Conservation (phyloP, 2,329 filamentous ascomycete species). For the Rutstroemia sydowiana region DNA sequence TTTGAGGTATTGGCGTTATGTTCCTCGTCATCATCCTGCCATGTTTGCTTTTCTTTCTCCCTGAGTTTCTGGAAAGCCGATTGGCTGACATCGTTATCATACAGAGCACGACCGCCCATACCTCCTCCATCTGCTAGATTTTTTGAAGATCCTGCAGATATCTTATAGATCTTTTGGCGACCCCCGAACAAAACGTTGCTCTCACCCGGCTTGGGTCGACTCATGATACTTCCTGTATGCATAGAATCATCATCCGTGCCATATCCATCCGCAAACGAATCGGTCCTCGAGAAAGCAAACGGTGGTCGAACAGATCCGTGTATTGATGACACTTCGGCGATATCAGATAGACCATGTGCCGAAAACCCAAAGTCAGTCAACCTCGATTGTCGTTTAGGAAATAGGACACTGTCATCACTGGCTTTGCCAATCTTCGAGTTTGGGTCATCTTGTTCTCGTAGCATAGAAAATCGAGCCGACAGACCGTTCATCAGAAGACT, state of each 20-base stretch:
- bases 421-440: slow-evolving; percentile 85
- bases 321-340: slow-evolving; percentile 84
- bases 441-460: slow-evolving; percentile 89
- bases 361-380: slow-evolving; percentile 55
- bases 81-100: slow-evolving; percentile 77
- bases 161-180: slow-evolving; percentile 90
- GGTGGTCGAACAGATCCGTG: slow-evolving; percentile 53
- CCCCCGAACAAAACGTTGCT: slow-evolving; percentile 93
- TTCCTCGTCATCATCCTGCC: slow-evolving; percentile 28
- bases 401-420: slow-evolving; percentile 87
- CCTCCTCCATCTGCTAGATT: slow-evolving; percentile 35
- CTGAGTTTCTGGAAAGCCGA: slow-evolving; percentile 79
- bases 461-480: slow-evolving; percentile 93
- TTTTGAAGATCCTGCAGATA: slow-evolving; percentile 47
- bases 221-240: slow-evolving; percentile 68
- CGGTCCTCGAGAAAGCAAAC: slow-evolving; percentile 51
- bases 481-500: slow-evolving; percentile 93
- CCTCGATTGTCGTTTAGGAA: slow-evolving; percentile 72
- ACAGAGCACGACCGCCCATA: slow-evolving; percentile 62
- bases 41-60: slow-evolving; percentile 34
- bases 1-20: slow-evolving; percentile 6
- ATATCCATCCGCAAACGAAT: slow-evolving; percentile 59
- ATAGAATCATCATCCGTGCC: slow-evolving; percentile 58
- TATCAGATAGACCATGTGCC: slow-evolving; percentile 60
- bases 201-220: slow-evolving; percentile 70